Base-by-base conservation (phyloP, 2,329 filamentous ascomycete genomes). In the Claviceps africana region DNA sequence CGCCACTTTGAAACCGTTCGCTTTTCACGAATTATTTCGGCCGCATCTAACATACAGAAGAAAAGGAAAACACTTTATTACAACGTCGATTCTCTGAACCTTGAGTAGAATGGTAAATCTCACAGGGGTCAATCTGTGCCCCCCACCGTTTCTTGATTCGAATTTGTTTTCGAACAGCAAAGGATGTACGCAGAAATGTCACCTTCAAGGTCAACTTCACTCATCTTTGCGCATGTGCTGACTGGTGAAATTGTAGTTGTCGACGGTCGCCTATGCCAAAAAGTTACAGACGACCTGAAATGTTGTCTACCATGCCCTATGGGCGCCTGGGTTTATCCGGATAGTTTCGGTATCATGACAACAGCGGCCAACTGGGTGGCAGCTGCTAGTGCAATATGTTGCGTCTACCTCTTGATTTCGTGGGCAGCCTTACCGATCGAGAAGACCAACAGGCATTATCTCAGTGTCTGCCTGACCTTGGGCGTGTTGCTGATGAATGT, bases 301-400 rank as follows among this genome's bases (percentile, higher is more conserved):
- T 98, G 93, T 67, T 98, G 93, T 66, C 68, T 98, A 53, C 93
- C 93, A 55, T 98, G 93, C 66, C 93, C 93, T 33, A 75, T 87
- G 62, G 85, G 86, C 11, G 80, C 91, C 53, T 97, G 85, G 83
- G 70, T 78, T 25, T 82, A 83, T 57, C 74, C 79, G 13, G 75
- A 81, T 57, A 76, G 70, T 60, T 85, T 85, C 64, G 56, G 69
- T 19, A 72, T 72, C 1, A 63, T 88, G 60, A 83, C 82, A 22
- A 67, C 72, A 47, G 78, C 79, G 15, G 82, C 88, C n/a, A 86
- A 88, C 67, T 95, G 87, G 82, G 73, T 96, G 53, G 88, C 87
- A 56, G 81, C 95, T 17, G 79, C 76, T 10, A 82, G 88, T 51
- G 76, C 89, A 43, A 69, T 84, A 47, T 81, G 85, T 59, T 85